Base-by-base conservation (phyloP, 139 green algal genomes). In the Yamagishiella unicocca region DNA sequence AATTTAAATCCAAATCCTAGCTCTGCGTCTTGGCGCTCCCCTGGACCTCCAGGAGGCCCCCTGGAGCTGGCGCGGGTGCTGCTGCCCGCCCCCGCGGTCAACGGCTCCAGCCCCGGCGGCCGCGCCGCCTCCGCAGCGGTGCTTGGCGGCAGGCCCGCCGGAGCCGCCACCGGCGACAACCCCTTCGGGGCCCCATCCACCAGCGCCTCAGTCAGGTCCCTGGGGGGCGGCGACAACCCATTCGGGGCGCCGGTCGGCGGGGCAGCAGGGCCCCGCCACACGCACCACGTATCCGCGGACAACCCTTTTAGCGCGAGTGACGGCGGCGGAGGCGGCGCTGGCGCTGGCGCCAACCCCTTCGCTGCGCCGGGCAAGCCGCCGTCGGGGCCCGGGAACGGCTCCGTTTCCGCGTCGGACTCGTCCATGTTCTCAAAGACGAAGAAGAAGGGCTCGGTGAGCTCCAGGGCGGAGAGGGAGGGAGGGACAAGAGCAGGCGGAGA, bases 211-310 rank as follows among this genome's bases (percentile, higher is more conserved):
- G 42, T 8, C 8, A 24, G 38, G 2, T 78, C 70, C 25, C 40
- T 78, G 9, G 70, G 77, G 4, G 27, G 37, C 79, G 61, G 78
- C 8, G 79, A 85, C 40, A 85, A 85, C 61, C 61, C 79, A 2
- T 85, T 85, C 29, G 58, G 58, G 2, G 19, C 31, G 27, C 31
- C 74, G 4, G 21, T 45, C 0, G 33, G 6, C 38, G 27, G 42
- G 21, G 29, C 27, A 2, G 14, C 38, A 5, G 35, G 45, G 1
- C 1, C 21, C 0, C 76, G 76, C 7, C 76, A 83, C 76, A 25
- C 35, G 10, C 53, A 67, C 33, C 58, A 74, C 9, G 22, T 12
- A 2, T 73, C 77, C 5, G 55, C 54, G 0, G 77, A 84, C 2
- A 85, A 85, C 61, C 79, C 79, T 0, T 85, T 84, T 43, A 27